Evolutionary conservation across 352 stramenopile species (phyloP).

Genomic region (Elongisporangium prolatum): DNA sequence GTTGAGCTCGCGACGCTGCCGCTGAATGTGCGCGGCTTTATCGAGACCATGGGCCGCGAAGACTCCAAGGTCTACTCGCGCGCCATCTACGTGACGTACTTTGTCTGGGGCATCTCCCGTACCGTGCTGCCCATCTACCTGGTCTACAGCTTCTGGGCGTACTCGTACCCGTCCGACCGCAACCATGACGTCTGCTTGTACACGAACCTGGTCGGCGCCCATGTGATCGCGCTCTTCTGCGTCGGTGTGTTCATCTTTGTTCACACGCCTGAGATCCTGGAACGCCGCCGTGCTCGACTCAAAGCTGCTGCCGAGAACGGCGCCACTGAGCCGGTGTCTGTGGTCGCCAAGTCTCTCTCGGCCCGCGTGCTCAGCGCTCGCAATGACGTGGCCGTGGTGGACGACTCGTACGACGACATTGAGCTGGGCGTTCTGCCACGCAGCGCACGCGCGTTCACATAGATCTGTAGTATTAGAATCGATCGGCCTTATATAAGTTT

Average conservation of each 20-base stretch:
- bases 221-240: slow-evolving; percentile 80
- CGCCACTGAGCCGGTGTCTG: slow-evolving; percentile 19
- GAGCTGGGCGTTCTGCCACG: slow-evolving; percentile 51
- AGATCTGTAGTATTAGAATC: slow-evolving; percentile 3
- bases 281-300: slow-evolving; percentile 16
- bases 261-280: slow-evolving; percentile 68
- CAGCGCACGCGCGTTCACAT: slow-evolving; percentile 25
- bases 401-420: slow-evolving; percentile 63
- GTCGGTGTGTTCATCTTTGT: slow-evolving; percentile 81
- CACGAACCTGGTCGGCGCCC: slow-evolving; percentile 65
- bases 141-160: slow-evolving; percentile 70
- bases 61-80: slow-evolving; percentile 62
- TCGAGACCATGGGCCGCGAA: slow-evolving; percentile 60
- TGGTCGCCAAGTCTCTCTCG: slow-evolving; percentile 36
- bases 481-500: not conserved
- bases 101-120: slow-evolving; percentile 68
- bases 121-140: slow-evolving; percentile 73
- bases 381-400: slow-evolving; percentile 28
- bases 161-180: slow-evolving; percentile 59
- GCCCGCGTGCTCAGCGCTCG: slow-evolving; percentile 21
- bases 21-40: slow-evolving; percentile 69
- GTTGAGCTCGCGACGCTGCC: slow-evolving; percentile 78
- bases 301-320: not conserved
- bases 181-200: slow-evolving; percentile 79
- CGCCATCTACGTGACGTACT: slow-evolving; percentile 72